Base-by-base conservation (phyloP, 768 basidiomycete species). In the Calocera viscosa region DNA sequence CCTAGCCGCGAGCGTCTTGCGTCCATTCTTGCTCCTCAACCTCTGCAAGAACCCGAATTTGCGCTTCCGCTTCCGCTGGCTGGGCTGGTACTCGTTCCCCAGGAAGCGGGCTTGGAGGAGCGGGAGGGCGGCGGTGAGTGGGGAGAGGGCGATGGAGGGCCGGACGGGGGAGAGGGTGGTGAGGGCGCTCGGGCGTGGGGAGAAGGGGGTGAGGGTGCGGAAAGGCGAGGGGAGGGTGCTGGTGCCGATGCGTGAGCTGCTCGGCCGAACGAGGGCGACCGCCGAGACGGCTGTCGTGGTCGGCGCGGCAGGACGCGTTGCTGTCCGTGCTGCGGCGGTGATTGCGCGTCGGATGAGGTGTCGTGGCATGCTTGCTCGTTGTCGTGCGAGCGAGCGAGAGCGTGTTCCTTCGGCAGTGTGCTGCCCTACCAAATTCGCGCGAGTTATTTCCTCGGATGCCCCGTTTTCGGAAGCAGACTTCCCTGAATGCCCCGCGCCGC, bases 21-120 rank as follows among this genome's bases (percentile, higher is more conserved):
- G 83, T 1, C 92, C 93, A 38, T 83, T 79, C 26, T 82, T 81
- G 10, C 81, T 84, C 71, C 82, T 82, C 75, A 88, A 85, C 68
- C 94, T 79, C 0, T 87, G 83, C 35, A 98, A 82, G 76, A 95
- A 98, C 5, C 94, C 94, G 74, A 91, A 90, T 74, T 88, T 92
- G 71, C 92, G 82, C 80, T 98, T 98, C 71, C 94, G 80, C 73
- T 90, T 90, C 43, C 94, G 83, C 76, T 95, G 93, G 0, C 90
- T 92, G n/a, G 94, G 94, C 75, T 97, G 94, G 72, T 97, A 98
- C 77, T 94, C 91, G n/a, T 85, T 83, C 49, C 94, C 94, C 49
- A 85, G 83, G 32, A 87, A 86, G 7, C 93, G 86, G 41, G 82
- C 77, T 71, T 87, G 84, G 34, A 80, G 76, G 8, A 66, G 38